Base-by-base conservation (phyloP, 768 basidiomycete species). In the Leccinum pellstonianum region DNA sequence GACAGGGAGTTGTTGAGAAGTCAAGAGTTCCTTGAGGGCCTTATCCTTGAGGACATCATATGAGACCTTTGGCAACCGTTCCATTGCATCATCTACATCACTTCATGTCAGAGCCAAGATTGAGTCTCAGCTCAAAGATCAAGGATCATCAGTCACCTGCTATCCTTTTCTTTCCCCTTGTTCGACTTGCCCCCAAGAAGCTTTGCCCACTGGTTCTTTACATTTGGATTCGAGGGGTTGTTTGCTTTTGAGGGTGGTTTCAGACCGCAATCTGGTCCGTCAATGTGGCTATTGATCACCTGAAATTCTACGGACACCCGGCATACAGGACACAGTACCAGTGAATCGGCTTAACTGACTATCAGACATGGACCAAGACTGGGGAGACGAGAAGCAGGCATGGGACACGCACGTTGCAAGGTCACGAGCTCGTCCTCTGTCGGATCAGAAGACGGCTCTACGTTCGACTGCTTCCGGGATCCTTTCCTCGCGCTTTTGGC, bases 271-370 rank as follows among this genome's bases (percentile, higher is more conserved):
- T 77, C 77, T 47, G 79, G 79, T 48, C 70, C 66, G 60, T 92
- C 90, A 59, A 93, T 80, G 67, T 93, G 91, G 6, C 62, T 56
- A 60, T 91, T 88, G 57, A 92, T 84, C 10, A 62, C 68, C 14
- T 77, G 73, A 35, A 77, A 79, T 21, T 73, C 76, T 23, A 90
- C 77, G 10, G 57, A 64, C 48, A 73, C 75, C 15, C 70, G 63
- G 63, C 91, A 93, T 54, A 90, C 59, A 9, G 91, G 91, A 67
- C 91, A 93, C 3, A 70, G 49, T 1, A 89, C 81, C 8, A 77
- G 48, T 31, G 62, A 57, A 52, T 61, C 52, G 10, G 75, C 79
- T 83, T 61, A 31, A n/a, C 63, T 25, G 56, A 54, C 27, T 21
- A 41, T 38, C 54, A 33, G 50, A 5, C 14, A 37, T 63, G 33